These are phyloP conservation scores for Globisporangium heterothallicum DNA, from an alignment of 352 stramenopile species.

Conservation along the genomic window DNA sequence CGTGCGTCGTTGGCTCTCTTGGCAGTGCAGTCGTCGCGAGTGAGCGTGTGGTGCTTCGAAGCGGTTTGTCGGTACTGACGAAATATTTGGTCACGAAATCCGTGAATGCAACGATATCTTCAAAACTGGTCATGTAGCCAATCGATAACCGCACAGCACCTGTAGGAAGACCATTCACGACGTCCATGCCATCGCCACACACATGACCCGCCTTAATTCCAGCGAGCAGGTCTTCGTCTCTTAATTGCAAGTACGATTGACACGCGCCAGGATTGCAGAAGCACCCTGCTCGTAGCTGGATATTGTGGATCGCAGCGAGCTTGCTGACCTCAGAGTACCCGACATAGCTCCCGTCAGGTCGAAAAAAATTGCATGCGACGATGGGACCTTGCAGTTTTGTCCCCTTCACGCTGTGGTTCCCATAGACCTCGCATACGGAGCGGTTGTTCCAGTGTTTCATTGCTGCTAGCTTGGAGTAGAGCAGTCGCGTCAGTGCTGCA, in stretches of 20 bases:
- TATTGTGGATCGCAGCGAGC: constrained; percentile 59
- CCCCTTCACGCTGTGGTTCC: constrained; percentile 8
- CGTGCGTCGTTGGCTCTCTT: not conserved
- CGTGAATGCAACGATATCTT: constrained; percentile 51
- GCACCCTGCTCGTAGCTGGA: constrained; percentile 69
- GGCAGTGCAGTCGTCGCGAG: not conserved
- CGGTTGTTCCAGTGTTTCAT: constrained; percentile 51
- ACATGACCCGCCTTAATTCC: constrained; percentile 58
- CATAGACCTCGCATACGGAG: constrained; percentile 53
- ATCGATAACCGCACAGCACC: constrained; percentile 64
- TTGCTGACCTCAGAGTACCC: constrained; percentile 68
- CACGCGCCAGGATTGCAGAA: constrained; percentile 81
- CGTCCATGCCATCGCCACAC: constrained; percentile 63
- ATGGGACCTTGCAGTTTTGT: constrained; percentile 27
- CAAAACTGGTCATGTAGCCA: constrained; percentile 74
- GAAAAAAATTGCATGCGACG: constrained; percentile 61
- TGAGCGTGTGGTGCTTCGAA: not conserved
- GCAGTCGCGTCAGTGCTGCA: constrained; percentile 28
- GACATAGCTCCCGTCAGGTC: constrained; percentile 46
- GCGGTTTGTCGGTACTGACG: constrained; percentile 27
- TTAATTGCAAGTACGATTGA: constrained; percentile 52
- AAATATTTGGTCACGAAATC: constrained; percentile 60
- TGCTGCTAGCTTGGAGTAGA: constrained; percentile 25
- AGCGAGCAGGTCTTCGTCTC: constrained; percentile 43
- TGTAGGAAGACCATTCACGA: constrained; percentile 59